These are phyloP conservation scores for Umbelopsis sp. DNA, from an alignment of 192 early-diverging fungal species.

Conservation along the genomic window DNA sequence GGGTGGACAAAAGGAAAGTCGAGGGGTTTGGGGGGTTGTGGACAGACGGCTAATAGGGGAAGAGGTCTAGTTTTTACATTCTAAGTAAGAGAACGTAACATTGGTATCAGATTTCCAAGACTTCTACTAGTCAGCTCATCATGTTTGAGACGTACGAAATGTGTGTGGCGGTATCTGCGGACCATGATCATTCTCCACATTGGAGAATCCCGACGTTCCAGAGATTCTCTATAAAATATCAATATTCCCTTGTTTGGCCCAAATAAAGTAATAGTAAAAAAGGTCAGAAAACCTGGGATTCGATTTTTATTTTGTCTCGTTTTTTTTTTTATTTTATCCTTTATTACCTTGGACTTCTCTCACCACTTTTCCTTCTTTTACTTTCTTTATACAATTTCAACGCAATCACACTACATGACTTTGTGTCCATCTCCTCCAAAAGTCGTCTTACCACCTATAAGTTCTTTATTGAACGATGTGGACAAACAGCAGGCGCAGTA, in stretches of 20 bases:
- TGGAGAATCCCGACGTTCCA: conserved; percentile 18
- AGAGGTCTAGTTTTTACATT: too few relatives aligned
- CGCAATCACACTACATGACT: background rate
- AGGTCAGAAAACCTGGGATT: conserved; percentile 2
- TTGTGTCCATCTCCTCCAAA: background rate
- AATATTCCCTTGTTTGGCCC: conserved; percentile 18
- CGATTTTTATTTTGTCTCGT: background rate
- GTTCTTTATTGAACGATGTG: conserved; percentile 1
- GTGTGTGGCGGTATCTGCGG: conserved; percentile 1
- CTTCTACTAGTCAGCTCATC: background rate
- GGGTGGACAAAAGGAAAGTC: background rate
- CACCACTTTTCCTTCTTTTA: background rate
- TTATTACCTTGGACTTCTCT: background rate
- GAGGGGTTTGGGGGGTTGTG: too few relatives aligned
- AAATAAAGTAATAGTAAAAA: conserved; percentile 3
- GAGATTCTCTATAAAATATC: conserved; percentile 4
- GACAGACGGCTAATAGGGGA: too few relatives aligned
- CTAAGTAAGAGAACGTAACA: background rate
- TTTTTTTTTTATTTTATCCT: background rate
- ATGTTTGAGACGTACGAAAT: background rate
- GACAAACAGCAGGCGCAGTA: background rate
- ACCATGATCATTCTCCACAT: conserved; percentile 8
- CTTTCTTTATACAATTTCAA: background rate
- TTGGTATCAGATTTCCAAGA: conserved; percentile 14
- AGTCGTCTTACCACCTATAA: conserved; percentile 9